Conservation (phyloP, 1,284 basidiomycete species). For the Apiotrichum domesticum region DNA sequence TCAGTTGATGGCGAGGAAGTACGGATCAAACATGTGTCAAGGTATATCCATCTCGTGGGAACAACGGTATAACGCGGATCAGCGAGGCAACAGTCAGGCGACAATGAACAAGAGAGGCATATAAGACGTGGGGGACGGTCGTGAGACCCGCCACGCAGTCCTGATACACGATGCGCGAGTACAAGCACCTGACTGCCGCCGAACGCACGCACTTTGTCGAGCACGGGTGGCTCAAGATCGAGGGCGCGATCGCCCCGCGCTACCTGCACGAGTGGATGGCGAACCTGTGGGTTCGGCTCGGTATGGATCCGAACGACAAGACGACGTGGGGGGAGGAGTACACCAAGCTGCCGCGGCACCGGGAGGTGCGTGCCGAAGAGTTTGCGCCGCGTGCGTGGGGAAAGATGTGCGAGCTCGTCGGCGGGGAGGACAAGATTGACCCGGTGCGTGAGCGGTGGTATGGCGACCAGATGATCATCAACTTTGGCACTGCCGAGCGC, state of each 20-base stretch:
- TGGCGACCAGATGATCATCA: constrained; percentile 36
- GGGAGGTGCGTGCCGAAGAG: constrained; percentile 23
- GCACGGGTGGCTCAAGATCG: constrained; percentile 32
- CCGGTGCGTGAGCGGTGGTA: constrained; percentile 27
- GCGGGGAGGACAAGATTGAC: constrained; percentile 30
- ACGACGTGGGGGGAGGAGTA: constrained; percentile 35
- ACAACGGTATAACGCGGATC: no score
- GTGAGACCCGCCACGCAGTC: neutral
- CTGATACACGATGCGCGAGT: constrained; percentile 4
- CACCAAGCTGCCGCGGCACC: constrained; percentile 29
- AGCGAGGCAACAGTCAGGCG: no score
- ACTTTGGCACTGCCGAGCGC: constrained; percentile 24
- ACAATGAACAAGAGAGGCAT: no score
- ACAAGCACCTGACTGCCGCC: constrained; percentile 20
- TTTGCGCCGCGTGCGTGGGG: constrained; percentile 30
- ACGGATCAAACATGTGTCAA: no score
- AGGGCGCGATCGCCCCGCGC: constrained; percentile 25
- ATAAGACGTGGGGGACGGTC: no score
- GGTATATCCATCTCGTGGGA: no score
- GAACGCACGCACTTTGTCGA: constrained; percentile 29
- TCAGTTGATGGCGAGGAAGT: no score
- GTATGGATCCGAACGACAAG: constrained; percentile 35
- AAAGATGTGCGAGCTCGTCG: constrained; percentile 32
- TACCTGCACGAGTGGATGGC: constrained; percentile 26
- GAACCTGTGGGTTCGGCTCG: constrained; percentile 33